Percentiles rank a stretch among this genome's conserved stretches.
Evolutionary conservation across 495 filamentous ascomycete genomes (phyloP).

Genomic region (Filosporella fistucella): DNA sequence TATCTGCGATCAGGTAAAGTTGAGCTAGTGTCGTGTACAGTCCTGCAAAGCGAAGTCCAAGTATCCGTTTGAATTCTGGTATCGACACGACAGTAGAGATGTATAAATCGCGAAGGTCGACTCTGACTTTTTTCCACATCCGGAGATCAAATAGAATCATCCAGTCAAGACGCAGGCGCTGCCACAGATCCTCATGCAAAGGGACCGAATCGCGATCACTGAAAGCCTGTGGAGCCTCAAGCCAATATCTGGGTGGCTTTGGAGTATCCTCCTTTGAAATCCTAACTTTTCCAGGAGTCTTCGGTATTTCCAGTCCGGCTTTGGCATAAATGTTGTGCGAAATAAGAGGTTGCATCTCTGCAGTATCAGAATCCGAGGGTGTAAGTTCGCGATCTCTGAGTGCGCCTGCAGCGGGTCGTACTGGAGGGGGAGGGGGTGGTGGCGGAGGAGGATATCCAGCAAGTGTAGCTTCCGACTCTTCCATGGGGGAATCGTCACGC

Average conservation of each 20-base stretch:
- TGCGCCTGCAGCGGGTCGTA: slow-evolving; percentile 28
- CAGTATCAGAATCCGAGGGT: slow-evolving; percentile 54
- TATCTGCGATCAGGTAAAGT: slow-evolving; percentile 91
- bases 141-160: slow-evolving; percentile 93
- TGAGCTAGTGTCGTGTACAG: slow-evolving; percentile 92
- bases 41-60: slow-evolving; percentile 87
- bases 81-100: slow-evolving; percentile 94
- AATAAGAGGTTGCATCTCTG: slow-evolving; percentile 46
- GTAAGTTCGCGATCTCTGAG: slow-evolving; percentile 49
- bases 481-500: slow-evolving; percentile 33
- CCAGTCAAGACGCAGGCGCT: slow-evolving; percentile 89
- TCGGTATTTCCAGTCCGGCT: slow-evolving; percentile 51
- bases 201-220: slow-evolving; percentile 52
- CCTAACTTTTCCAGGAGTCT: slow-evolving; percentile 37
- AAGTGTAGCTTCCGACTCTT: slow-evolving; percentile 64
- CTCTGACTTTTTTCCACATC: slow-evolving; percentile 93
- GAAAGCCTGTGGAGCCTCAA: slow-evolving; percentile 68
- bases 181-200: slow-evolving; percentile 76
- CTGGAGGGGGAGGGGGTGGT: slow-evolving; percentile 50
- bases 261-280: slow-evolving; percentile 48
- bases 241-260: slow-evolving; percentile 62
- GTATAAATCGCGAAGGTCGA: slow-evolving; percentile 87
- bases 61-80: slow-evolving; percentile 92
- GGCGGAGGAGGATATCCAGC: slow-evolving; percentile 64
- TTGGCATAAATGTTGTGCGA: slow-evolving; percentile 48